phyloP scores from a whole-genome alignment of 2,329 filamentous ascomycete genomes.

The Magnaporthiopsis incrustans region DNA sequence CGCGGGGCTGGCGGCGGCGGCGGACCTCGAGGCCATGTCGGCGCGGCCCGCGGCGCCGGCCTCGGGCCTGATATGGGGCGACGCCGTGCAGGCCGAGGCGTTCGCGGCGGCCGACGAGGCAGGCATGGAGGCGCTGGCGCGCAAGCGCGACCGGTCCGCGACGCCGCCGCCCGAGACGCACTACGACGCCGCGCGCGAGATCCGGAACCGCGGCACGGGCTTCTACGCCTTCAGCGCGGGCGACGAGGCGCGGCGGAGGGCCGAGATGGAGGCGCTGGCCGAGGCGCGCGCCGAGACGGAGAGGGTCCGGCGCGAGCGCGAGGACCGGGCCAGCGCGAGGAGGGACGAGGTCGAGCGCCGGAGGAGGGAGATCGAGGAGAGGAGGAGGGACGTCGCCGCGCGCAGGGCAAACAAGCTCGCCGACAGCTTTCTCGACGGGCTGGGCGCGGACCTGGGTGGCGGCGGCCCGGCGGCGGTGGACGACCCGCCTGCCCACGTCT shows the following conservation, averaged over 20 bases:
- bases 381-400: conserved; percentile 34
- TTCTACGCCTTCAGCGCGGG: conserved; percentile 87
- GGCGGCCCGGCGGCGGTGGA: background rate
- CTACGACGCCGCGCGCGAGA: conserved; percentile 79
- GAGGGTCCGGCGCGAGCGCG: conserved; percentile 45
- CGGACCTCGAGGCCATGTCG: conserved; percentile 60
- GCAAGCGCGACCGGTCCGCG: conserved; percentile 66
- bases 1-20: conserved; percentile 36
- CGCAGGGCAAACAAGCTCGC: conserved; percentile 28
- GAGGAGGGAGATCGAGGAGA: conserved; percentile 52
- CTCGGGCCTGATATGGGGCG: conserved; percentile 73
- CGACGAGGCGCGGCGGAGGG: conserved; percentile 55
- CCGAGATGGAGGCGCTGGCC: conserved; percentile 69
- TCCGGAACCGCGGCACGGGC: conserved; percentile 78
- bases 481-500: no score
- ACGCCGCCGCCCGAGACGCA: conserved; percentile 76
- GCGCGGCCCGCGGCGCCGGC: conserved; percentile 55
- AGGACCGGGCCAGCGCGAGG: conserved; percentile 50
- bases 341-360: conserved; percentile 56
- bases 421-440: conserved; percentile 26
- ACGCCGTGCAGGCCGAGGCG: conserved; percentile 73
- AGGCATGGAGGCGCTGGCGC: conserved; percentile 71
- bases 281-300: conserved; percentile 63
- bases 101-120: conserved; percentile 68
- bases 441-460: conserved; percentile 19